Evolutionary conservation across 1,284 basidiomycete species (phyloP), one percentile per base, ranked within the genome.

Genomic region (Apiotrichum mycotoxinovorans): DNA sequence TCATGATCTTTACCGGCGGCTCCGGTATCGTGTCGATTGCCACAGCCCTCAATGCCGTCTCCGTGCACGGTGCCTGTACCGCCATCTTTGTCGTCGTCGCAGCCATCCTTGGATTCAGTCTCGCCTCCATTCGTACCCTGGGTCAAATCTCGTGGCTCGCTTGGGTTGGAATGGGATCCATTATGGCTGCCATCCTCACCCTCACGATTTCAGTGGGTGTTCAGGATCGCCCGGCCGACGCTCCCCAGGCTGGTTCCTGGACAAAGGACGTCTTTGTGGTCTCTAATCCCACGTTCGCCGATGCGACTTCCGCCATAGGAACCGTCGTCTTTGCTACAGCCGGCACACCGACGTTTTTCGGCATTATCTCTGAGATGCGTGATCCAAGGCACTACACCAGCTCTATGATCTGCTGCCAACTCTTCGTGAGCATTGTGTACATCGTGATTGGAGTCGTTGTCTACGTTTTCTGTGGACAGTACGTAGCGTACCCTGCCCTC

Each of bases 331-430:
- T 67, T 47, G 62, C 67, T 3, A 67, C 60, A 23, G 64, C 64
- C 11, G 65, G 60, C 3, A 63, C 65, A 2, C 66, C 68, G 0
- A 47, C 58, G 15, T 66, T 64, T 64, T 65, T 74, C 40, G 57
- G 61, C 26, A 61, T 75, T 50, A 63, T 68, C 15, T 54, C 71
- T 12, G 75, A 76, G 56, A 75, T 76, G 72, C 51, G 64, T 18
- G 53, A 70, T 43, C 72, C 69, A 2, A 51, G 54, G n/a, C 43
- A 60, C 17, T 70, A 61, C 61, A 68, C 62, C 41, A 63, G 62
- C 15, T 25, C 30, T 34, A 54, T 70, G 47, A 60, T 70, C 57
- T 54, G 63, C 37, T 58, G 62, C 14, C 56, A 63, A 61, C 43
- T 42, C 25, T 17, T 64, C 15, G 33, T 62, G 15, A 52, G 43